phyloP scores from a whole-genome alignment of 2,329 filamentous ascomycete species.

The Diaporthe vexans region DNA sequence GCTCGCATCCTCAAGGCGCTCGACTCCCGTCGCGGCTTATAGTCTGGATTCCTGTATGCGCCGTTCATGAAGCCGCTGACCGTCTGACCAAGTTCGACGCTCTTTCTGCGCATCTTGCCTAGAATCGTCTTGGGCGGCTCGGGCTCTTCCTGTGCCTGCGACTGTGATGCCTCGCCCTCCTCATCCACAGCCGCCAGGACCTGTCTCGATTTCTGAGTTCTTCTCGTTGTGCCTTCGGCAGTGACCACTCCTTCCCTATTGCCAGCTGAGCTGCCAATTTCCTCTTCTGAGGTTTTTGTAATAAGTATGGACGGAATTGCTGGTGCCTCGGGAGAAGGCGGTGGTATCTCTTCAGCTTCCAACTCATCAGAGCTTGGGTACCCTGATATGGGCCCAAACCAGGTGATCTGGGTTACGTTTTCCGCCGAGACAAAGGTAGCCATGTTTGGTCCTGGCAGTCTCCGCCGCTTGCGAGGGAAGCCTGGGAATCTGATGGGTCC shows the following conservation, averaged over 20 bases:
- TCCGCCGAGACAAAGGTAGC: constrained; percentile 30
- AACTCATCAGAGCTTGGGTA: constrained; percentile 4
- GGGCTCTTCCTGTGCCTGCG: not conserved
- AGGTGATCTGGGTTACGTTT: constrained; percentile 37
- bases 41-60: constrained; percentile 37
- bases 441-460: not conserved
- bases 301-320: not conserved
- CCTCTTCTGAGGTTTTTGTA: not conserved
- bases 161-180: not conserved
- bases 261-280: not conserved
- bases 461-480: not conserved
- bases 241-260: not conserved
- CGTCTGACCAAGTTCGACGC: constrained; percentile 28
- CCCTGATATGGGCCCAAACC: constrained; percentile 28
- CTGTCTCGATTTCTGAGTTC: not conserved
- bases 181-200: constrained; percentile 10
- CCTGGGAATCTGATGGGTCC: constrained; percentile 23
- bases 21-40: constrained; percentile 38
- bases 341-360: not conserved
- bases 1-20: constrained; percentile 26
- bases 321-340: not conserved
- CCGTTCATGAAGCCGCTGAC: constrained; percentile 37
- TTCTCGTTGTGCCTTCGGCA: not conserved
- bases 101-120: constrained; percentile 34
- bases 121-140: constrained; percentile 17